Evolutionary conservation across 1,139 yeast species (phyloP).

Genomic region (Sugiyamaella pinicola): DNA sequence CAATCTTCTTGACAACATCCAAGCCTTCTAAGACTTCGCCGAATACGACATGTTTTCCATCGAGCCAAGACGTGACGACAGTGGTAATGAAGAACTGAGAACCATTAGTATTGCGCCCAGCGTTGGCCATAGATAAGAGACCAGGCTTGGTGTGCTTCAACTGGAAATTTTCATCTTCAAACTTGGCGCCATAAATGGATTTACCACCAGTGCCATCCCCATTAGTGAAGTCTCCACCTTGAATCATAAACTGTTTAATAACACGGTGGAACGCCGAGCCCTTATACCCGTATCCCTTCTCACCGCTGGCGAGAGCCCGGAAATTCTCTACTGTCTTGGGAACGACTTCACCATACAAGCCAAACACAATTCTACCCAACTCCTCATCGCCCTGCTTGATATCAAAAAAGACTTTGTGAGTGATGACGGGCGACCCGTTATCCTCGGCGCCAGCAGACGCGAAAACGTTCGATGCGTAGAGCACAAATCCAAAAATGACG

Average conservation of each 20-base stretch:
- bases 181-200: constrained; percentile 87
- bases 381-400: constrained; percentile 73
- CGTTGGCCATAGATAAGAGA: constrained; percentile 92
- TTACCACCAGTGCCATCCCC: constrained; percentile 95
- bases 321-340: constrained; percentile 91
- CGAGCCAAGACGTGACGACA: constrained; percentile 86
- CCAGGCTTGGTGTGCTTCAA: constrained; percentile 75
- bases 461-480: constrained; percentile 30
- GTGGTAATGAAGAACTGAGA: constrained; percentile 96
- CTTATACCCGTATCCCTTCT: constrained; percentile 82
- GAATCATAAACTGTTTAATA: constrained; percentile 91
- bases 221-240: constrained; percentile 96
- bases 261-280: constrained; percentile 91
- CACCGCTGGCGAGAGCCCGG: constrained; percentile 72
- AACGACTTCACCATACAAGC: constrained; percentile 83
- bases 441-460: constrained; percentile 22
- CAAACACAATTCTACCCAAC: constrained; percentile 71
- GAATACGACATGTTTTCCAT: constrained; percentile 93
- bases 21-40: constrained; percentile 91
- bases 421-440: constrained; percentile 49
- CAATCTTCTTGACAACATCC: constrained; percentile 78
- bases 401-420: constrained; percentile 83
- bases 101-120: constrained; percentile 95
- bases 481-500: constrained; percentile 29
- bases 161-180: constrained; percentile 84